Base-by-base conservation (phyloP, 441 rosid genomes). In the Croton laevigatus region DNA sequence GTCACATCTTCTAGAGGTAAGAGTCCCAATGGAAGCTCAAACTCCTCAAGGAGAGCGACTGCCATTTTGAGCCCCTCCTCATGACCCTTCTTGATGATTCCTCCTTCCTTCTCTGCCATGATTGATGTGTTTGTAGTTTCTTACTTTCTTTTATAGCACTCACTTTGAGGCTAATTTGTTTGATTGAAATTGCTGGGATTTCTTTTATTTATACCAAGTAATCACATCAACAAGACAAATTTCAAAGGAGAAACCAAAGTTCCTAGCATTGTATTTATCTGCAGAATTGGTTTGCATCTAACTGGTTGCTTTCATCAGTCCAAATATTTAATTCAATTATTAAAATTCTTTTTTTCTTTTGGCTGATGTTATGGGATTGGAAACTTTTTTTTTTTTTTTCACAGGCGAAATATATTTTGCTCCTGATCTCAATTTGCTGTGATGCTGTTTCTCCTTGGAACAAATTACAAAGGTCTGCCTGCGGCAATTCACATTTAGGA, bases 91-190 rank as follows among this genome's bases (percentile, higher is more conserved):
- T 77, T 80, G n/a, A 85, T 81, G 3, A 76, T 16, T 45, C 81
- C 88, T 73, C 86, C 91, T 75, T 81, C 83, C 86, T 76, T 83
- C 74, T 70, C 67, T 51, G 83, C 82, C 89, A 86, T 81, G 44
- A 49, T 32, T 67, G 62, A 46, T 61, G 53, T 64, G 36, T 69
- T 71, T 22, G 14, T 6, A 0, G 44, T 16, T 49, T 49, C 6
- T 16, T 4, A 34, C 19, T 58, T 48, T 59, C 51, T 22, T 23
- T 14, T 20, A 11, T 63, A 42, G 32, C 6, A 37, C 22, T 40
- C 8, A 34, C 62, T 76, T 23, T 34, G 59, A 73, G 53, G 36
- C 44, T 52, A 23, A 11, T 44, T 63, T 81, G 49, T 58, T 69
- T 68, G 62, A 51, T 49, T 44, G 65, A 27, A 66, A 53, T 59